Conservation (phyloP, 108 stramenopile species). For the Nitzschia sp. region DNA sequence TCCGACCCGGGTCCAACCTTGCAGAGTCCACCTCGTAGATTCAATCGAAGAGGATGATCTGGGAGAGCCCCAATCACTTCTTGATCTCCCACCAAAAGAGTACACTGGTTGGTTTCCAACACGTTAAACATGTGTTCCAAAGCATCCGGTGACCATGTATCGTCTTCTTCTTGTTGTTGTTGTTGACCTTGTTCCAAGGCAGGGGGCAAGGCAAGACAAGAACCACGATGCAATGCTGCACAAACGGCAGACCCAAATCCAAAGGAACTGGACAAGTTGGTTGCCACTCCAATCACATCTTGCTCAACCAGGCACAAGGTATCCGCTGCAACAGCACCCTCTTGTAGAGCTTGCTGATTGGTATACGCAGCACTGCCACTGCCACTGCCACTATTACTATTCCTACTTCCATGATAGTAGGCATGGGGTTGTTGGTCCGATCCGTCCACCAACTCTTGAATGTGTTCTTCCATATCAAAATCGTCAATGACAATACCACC, state of each 20-base stretch:
- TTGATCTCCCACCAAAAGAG: conserved; percentile 50
- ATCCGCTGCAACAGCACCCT: conserved; percentile 30
- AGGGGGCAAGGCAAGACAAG: conserved; percentile 43
- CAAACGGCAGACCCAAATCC: conserved; percentile 50
- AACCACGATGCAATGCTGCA: conserved; percentile 26
- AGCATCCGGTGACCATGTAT: no score
- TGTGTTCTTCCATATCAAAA: conserved; percentile 20
- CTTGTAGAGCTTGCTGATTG: conserved; percentile 26
- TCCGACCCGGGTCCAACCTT: conserved; percentile 43
- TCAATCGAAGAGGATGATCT: conserved; percentile 20
- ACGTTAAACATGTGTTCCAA: conserved; percentile 23
- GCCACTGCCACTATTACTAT: no score
- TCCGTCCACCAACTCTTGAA: conserved; percentile 18
- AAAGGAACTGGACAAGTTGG: conserved; percentile 51
- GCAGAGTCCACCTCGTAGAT: conserved; percentile 46
- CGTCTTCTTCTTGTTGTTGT: no score
- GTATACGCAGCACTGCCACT: conserved; percentile 29
- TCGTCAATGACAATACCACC: conserved; percentile 4
- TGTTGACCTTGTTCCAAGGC: no score
- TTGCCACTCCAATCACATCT: conserved; percentile 43
- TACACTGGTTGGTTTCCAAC: conserved; percentile 39
- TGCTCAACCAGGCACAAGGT: conserved; percentile 29
- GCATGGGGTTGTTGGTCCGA: conserved; percentile 23
- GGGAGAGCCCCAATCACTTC: conserved; percentile 48
- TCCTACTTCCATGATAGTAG: conserved; percentile 36